Evolutionary conservation across 192 early-diverging fungal genomes (phyloP).

Genomic region (Gryganskiella cystojenkinii): DNA sequence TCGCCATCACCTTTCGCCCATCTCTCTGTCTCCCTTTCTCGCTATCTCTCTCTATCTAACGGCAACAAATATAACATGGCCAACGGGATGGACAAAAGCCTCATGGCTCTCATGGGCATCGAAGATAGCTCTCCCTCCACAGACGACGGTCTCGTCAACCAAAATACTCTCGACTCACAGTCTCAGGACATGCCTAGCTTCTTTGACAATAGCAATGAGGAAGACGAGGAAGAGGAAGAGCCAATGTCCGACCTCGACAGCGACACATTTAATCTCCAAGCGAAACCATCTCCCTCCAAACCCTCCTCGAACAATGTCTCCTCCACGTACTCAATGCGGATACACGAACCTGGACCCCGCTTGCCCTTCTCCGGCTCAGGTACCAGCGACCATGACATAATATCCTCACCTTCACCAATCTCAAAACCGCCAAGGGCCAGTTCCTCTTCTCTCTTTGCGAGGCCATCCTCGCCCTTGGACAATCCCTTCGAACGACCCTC

Average conservation of each 20-base stretch:
- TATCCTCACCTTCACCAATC: neutral
- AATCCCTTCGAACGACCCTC: constrained; percentile 10
- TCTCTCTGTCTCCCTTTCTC: too few species aligned
- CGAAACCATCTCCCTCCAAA: neutral
- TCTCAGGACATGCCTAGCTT: constrained; percentile 1
- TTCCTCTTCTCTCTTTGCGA: constrained; percentile 10
- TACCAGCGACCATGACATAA: neutral
- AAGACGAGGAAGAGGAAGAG: too few species aligned
- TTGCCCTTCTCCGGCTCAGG: neutral
- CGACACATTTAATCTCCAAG: too few species aligned
- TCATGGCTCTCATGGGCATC: constrained; percentile 52
- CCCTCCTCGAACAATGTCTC: neutral
- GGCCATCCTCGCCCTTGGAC: neutral
- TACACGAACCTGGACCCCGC: neutral
- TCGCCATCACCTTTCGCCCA: too few species aligned
- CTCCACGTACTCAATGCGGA: neutral
- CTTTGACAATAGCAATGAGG: neutral
- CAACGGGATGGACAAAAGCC: constrained; percentile 36
- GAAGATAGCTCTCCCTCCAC: constrained; percentile 19
- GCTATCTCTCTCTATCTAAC: too few species aligned
- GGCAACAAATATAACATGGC: too few species aligned
- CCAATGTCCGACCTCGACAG: constrained; percentile 8
- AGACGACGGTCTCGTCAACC: constrained; percentile 14
- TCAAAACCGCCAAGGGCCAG: constrained; percentile 1
- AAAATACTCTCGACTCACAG: neutral